Conservation (phyloP, 768 basidiomycete species). For the Chalciporus piperatus region DNA sequence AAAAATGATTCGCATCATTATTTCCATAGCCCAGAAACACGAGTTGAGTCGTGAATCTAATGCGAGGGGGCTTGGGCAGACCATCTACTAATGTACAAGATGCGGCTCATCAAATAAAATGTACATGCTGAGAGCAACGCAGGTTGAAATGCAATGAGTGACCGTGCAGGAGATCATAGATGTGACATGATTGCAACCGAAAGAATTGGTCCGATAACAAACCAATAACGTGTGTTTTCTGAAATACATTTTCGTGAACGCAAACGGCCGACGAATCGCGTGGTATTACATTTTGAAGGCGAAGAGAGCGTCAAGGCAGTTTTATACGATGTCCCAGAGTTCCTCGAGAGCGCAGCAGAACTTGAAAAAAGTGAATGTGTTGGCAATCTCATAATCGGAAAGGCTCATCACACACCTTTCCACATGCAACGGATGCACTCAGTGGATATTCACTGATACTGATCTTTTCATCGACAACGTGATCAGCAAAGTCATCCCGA, state of each 20-base stretch:
- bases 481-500: constrained; percentile 95
- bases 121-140: constrained; percentile 24
- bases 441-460: constrained; percentile 92
- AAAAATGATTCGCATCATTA: constrained; percentile 31
- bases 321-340: constrained; percentile 86
- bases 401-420: constrained; percentile 65
- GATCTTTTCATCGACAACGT: constrained; percentile 92
- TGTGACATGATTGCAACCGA: constrained; percentile 5
- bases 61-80: constrained; percentile 30
- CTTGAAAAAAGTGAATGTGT: constrained; percentile 36
- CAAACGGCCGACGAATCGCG: neutral
- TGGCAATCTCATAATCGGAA: neutral
- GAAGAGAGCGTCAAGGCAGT: neutral
- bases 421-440: constrained; percentile 93
- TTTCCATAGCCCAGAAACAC: constrained; percentile 30
- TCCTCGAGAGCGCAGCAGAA: constrained; percentile 93
- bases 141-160: constrained; percentile 34
- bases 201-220: constrained; percentile 2
- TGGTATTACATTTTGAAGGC: constrained; percentile 15
- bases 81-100: constrained; percentile 30
- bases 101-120: constrained; percentile 18
- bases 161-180: neutral
- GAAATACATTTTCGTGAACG: constrained; percentile 9
- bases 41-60: constrained; percentile 35
- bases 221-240: constrained; percentile 1